These are phyloP conservation scores for Boletus coccyginus DNA, from an alignment of 768 basidiomycete species.

Conservation along the genomic window DNA sequence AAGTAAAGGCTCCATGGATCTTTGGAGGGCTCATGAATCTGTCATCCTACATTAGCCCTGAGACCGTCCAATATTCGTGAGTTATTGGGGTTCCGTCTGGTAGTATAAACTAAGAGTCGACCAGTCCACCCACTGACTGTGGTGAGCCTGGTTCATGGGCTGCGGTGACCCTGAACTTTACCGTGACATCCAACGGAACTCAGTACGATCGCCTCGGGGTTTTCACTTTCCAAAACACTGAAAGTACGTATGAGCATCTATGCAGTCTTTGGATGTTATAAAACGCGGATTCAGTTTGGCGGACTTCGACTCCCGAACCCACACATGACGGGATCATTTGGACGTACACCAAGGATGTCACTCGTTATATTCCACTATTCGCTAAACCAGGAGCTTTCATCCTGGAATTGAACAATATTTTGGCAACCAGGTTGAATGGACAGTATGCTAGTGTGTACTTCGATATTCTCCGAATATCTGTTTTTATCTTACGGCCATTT, in stretches of 20 bases:
- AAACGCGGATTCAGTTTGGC: slow-evolving; percentile 52
- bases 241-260: slow-evolving; percentile 47
- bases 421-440: slow-evolving; percentile 56
- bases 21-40: background rate
- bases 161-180: slow-evolving; percentile 72
- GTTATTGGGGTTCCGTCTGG: slow-evolving; percentile 11
- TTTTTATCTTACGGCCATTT: background rate
- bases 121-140: slow-evolving; percentile 70
- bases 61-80: slow-evolving; percentile 61
- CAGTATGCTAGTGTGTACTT: slow-evolving; percentile 60
- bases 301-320: slow-evolving; percentile 79
- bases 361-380: slow-evolving; percentile 70
- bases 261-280: background rate
- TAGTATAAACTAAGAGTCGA: background rate
- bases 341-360: slow-evolving; percentile 76
- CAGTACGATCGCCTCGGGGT: slow-evolving; percentile 72
- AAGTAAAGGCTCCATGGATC: slow-evolving; percentile 20
- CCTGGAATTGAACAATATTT: slow-evolving; percentile 68
- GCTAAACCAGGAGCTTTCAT: slow-evolving; percentile 65
- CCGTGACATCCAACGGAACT: slow-evolving; percentile 74
- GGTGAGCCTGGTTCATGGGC: slow-evolving; percentile 71
- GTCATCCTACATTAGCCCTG: slow-evolving; percentile 41
- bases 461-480: background rate
- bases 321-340: slow-evolving; percentile 69
- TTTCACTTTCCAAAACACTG: slow-evolving; percentile 76